Evolutionary conservation across 2,329 filamentous ascomycete genomes (phyloP).

Genomic region (Lecanosticta acicola): DNA sequence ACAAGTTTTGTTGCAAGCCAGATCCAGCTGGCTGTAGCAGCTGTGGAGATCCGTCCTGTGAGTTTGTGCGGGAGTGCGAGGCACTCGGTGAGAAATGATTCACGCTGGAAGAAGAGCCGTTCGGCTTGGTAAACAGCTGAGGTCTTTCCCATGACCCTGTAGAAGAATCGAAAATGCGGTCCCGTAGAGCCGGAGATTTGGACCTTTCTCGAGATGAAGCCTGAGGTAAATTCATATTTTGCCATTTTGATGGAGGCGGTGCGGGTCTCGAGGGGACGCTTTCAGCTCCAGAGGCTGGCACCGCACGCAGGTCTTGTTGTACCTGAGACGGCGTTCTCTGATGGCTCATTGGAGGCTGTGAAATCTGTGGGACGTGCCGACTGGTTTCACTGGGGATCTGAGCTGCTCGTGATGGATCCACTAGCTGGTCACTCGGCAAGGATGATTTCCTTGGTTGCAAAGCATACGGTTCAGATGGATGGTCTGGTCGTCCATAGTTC

Average conservation of each 20-base stretch:
- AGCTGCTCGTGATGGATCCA: not conserved
- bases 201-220: constrained; percentile 9
- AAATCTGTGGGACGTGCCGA: constrained; percentile 6
- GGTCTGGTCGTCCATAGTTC: not conserved
- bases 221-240: constrained; percentile 10
- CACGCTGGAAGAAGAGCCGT: constrained; percentile 17
- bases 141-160: constrained; percentile 3
- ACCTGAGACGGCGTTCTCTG: constrained; percentile 8
- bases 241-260: constrained; percentile 5
- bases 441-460: not conserved
- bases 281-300: constrained; percentile 7
- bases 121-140: constrained; percentile 12
- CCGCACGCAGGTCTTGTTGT: constrained; percentile 10
- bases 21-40: constrained; percentile 3
- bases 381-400: not conserved
- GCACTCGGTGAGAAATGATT: constrained; percentile 7
- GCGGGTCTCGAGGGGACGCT: constrained; percentile 5
- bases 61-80: constrained; percentile 15
- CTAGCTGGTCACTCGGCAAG: not conserved
- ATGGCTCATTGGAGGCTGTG: constrained; percentile 5
- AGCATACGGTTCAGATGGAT: not conserved
- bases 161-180: constrained; percentile 9
- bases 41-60: constrained; percentile 16
- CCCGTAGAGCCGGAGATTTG: constrained; percentile 15
- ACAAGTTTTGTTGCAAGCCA: constrained; percentile 6